phyloP scores from a whole-genome alignment of 2,329 filamentous ascomycete species.

The Epichloe gansuensis region DNA sequence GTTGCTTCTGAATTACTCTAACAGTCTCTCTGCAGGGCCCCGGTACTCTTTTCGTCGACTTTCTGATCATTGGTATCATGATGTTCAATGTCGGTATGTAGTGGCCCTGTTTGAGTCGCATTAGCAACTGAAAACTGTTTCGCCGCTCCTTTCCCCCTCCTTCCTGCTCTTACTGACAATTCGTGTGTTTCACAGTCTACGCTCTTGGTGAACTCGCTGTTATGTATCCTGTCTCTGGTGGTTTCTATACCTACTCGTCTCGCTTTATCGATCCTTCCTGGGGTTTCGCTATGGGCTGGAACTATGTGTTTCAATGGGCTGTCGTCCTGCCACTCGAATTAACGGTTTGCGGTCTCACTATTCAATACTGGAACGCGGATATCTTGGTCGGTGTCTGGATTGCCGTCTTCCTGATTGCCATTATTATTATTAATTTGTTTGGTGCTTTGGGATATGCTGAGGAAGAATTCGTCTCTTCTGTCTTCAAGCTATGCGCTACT shows the following conservation, averaged over 20 bases:
- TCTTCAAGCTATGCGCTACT: conserved; percentile 40
- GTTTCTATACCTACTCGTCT: conserved; percentile 45
- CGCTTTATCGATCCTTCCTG: conserved; percentile 48
- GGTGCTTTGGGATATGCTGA: conserved; percentile 35
- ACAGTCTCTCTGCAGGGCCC: conserved; percentile 13
- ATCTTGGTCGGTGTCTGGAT: conserved; percentile 36
- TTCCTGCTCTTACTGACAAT: neutral
- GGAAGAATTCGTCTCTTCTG: conserved; percentile 40
- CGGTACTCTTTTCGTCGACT: conserved; percentile 5
- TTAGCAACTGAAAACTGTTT: neutral
- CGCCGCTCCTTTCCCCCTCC: neutral
- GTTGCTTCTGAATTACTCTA: conserved; percentile 24
- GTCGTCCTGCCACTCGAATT: conserved; percentile 34
- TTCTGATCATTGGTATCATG: conserved; percentile 7
- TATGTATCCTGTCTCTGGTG: conserved; percentile 45
- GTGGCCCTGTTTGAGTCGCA: neutral
- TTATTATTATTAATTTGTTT: conserved; percentile 37
- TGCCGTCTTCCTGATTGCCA: conserved; percentile 33
- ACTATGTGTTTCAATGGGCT: conserved; percentile 35
- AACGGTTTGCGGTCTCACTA: conserved; percentile 35
- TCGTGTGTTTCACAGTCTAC: conserved; percentile 24
- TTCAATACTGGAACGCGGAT: conserved; percentile 35
- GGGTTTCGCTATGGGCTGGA: conserved; percentile 41
- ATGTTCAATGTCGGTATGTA: conserved; percentile 9
- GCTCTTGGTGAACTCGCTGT: conserved; percentile 46